Conservation (phyloP, 768 basidiomycete genomes). For the Tricholoma flavovirens region DNA sequence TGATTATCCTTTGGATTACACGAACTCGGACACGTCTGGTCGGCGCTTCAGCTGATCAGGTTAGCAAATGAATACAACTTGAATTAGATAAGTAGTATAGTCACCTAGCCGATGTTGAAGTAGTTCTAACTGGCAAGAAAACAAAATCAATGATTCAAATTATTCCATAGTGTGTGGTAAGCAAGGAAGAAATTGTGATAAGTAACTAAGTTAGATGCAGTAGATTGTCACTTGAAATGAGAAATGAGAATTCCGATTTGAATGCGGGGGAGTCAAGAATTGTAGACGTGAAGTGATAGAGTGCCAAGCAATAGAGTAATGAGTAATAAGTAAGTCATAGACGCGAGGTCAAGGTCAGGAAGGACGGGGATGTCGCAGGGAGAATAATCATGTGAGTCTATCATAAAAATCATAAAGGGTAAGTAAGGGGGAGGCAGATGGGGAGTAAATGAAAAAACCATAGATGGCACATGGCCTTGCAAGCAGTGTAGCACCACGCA, state of each 20-base stretch:
- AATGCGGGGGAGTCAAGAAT: slow-evolving; percentile 10
- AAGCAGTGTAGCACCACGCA: slow-evolving; percentile 9
- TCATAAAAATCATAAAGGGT: background rate
- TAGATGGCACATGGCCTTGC: slow-evolving; percentile 1
- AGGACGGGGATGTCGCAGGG: background rate
- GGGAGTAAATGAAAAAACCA: slow-evolving; percentile 10
- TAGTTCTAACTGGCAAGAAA: background rate
- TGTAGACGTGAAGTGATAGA: background rate
- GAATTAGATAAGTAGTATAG: no score
- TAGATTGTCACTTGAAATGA: slow-evolving; percentile 8
- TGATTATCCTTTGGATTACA: no score
- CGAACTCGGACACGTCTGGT: no score
- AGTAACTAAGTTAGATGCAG: background rate
- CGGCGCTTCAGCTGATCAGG: no score
- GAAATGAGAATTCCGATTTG: slow-evolving; percentile 18
- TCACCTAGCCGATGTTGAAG: no score
- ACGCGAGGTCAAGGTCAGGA: background rate
- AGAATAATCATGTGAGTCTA: background rate
- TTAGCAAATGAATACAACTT: no score
- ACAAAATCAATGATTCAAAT: slow-evolving; percentile 1
- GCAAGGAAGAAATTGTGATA: background rate
- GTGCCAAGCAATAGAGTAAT: background rate
- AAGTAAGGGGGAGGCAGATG: slow-evolving; percentile 1
- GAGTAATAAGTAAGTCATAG: slow-evolving; percentile 1
- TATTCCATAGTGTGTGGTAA: background rate